phyloP scores from a whole-genome alignment of 2,329 filamentous ascomycete genomes.

The Xylariaceae sp. region DNA sequence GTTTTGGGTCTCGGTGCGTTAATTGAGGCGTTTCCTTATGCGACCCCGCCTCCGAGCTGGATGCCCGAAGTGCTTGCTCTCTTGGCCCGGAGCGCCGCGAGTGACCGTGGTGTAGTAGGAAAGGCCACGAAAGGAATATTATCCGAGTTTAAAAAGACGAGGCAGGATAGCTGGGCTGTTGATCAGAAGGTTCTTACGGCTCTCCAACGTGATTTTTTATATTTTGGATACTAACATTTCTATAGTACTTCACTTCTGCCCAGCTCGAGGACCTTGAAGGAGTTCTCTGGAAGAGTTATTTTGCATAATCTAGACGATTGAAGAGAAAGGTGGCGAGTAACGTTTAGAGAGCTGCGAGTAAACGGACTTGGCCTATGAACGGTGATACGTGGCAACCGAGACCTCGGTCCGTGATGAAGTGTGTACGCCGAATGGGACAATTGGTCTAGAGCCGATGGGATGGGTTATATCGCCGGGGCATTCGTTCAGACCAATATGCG shows the following conservation, averaged over 20 bases:
- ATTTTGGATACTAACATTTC: constrained; percentile 28
- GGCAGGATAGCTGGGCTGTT: constrained; percentile 97
- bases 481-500: not conserved
- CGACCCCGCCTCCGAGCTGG: constrained; percentile 86
- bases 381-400: not conserved
- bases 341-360: not conserved
- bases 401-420: not conserved
- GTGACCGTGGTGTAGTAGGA: constrained; percentile 85
- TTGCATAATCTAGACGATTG: constrained; percentile 56
- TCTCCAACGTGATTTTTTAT: not conserved
- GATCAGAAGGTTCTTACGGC: constrained; percentile 76
- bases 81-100: constrained; percentile 78
- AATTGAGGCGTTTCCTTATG: constrained; percentile 94
- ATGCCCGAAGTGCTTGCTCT: constrained; percentile 88
- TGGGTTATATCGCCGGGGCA: not conserved
- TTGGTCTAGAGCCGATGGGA: not conserved
- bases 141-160: constrained; percentile 98
- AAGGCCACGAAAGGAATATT: constrained; percentile 93
- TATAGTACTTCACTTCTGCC: constrained; percentile 76
- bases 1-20: constrained; percentile 87
- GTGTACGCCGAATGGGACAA: not conserved
- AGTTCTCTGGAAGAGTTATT: constrained; percentile 99
- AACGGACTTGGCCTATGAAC: not conserved
- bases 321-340: not conserved
- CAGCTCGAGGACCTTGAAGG: constrained; percentile 94